These are phyloP conservation scores for Hypocreales sp. DNA, from an alignment of 2,329 filamentous ascomycete genomes.

Conservation along the genomic window DNA sequence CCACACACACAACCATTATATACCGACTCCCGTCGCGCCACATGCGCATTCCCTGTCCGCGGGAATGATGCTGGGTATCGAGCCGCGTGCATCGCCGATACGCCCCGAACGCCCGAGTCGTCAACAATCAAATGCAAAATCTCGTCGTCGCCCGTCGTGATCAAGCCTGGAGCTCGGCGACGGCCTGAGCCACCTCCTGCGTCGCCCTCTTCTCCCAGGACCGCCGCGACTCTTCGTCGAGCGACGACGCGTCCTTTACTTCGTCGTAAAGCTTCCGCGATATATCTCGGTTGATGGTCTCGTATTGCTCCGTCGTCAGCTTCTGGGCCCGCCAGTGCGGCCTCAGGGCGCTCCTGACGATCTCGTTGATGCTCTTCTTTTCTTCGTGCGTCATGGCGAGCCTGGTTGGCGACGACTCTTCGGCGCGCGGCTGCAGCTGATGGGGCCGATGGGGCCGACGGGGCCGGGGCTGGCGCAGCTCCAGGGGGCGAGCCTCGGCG, in stretches of 20 bases:
- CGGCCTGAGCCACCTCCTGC: conserved; percentile 63
- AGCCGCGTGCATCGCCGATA: conserved; percentile 12
- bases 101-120: conserved; percentile 14
- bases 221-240: conserved; percentile 51
- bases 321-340: conserved; percentile 69
- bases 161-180: conserved; percentile 40
- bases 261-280: conserved; percentile 77
- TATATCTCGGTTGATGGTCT: conserved; percentile 77
- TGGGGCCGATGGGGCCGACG: conserved; percentile 27
- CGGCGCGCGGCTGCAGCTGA: conserved; percentile 27
- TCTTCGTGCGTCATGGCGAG: conserved; percentile 56
- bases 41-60: conserved; percentile 9
- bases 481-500: conserved; percentile 19
- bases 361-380: conserved; percentile 77
- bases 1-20: conserved; percentile 2
- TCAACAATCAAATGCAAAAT: conserved; percentile 11
- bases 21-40: conserved; percentile 5
- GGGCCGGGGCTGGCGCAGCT: conserved; percentile 37
- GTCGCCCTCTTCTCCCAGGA: conserved; percentile 64
- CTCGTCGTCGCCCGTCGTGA: conserved; percentile 10
- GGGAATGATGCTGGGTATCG: conserved; percentile 18
- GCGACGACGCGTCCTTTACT: conserved; percentile 33
- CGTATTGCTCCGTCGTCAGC: conserved; percentile 80
- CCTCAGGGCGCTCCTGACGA: conserved; percentile 71
- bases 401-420: conserved; percentile 55